phyloP scores from a whole-genome alignment of 2,329 filamentous ascomycete genomes.

The Sclerotinia trifoliorum region DNA sequence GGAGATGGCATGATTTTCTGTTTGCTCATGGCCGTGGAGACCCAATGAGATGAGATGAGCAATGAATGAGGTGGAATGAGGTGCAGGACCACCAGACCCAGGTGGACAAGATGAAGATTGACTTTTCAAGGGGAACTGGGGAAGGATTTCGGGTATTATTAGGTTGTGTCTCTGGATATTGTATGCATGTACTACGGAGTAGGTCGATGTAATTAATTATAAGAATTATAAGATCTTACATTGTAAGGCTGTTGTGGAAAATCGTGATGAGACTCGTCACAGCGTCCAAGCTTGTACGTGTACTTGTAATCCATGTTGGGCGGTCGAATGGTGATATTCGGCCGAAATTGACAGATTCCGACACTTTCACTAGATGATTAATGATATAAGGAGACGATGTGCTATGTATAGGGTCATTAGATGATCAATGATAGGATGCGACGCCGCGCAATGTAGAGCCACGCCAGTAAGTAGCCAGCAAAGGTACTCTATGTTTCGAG shows the following conservation, averaged over 20 bases:
- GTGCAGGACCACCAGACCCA: background rate
- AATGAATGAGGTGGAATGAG: no score
- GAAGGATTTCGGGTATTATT: slow-evolving; percentile 15
- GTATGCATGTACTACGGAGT: no score
- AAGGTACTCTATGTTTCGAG: background rate
- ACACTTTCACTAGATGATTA: background rate
- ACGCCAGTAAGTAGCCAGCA: background rate
- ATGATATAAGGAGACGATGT: slow-evolving; percentile 2
- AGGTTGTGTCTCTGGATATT: slow-evolving; percentile 17
- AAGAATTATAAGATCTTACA: background rate
- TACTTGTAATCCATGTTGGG: background rate
- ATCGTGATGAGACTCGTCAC: slow-evolving; percentile 1
- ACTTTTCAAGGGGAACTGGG: slow-evolving; percentile 13
- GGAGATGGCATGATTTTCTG: background rate
- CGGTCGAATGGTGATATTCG: background rate
- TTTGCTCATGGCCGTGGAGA: background rate
- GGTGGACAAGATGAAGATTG: background rate
- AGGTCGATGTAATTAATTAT: no score
- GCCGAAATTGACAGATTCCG: background rate
- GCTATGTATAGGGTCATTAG: background rate
- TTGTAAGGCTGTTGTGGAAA: background rate
- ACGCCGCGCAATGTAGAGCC: background rate
- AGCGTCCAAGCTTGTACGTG: no score
- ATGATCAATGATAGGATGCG: background rate
- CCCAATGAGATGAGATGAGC: background rate